Evolutionary conservation across 139 green algal species (phyloP).

Genomic region (Haematococcus lacustris): DNA sequence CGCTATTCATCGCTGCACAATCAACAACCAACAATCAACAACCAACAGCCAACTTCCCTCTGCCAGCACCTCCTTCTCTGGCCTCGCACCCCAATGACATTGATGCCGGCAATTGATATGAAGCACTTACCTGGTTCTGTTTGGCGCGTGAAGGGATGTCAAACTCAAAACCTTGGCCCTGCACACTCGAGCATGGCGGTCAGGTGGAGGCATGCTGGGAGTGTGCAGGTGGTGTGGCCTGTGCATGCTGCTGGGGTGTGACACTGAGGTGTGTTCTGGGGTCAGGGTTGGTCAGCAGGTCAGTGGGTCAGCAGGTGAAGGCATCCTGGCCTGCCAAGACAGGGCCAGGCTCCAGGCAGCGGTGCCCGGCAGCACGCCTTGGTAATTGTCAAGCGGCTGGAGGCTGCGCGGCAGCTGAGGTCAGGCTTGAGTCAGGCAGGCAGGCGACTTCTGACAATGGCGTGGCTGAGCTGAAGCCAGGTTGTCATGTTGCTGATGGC

Average conservation of each 20-base stretch:
- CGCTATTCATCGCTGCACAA: too few species aligned
- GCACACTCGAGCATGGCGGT: conserved; percentile 39
- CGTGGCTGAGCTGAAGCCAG: too few species aligned
- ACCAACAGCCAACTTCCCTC: too few species aligned
- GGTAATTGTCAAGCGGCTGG: too few species aligned
- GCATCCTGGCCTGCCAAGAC: background rate
- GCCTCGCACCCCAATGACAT: too few species aligned
- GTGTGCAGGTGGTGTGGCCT: conserved; percentile 16
- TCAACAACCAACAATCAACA: too few species aligned
- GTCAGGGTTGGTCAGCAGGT: background rate
- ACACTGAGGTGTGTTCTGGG: background rate
- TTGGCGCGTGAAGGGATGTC: conserved; percentile 73
- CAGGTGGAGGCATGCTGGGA: conserved; percentile 46
- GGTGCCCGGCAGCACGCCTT: too few species aligned
- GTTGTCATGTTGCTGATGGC: too few species aligned
- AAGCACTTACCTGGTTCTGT: conserved; percentile 49
- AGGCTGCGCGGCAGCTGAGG: too few species aligned
- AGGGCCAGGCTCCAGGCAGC: background rate
- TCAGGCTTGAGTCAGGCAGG: too few species aligned
- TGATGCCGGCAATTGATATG: background rate
- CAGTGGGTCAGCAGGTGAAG: background rate
- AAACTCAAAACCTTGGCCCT: conserved; percentile 65
- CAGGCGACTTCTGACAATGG: too few species aligned
- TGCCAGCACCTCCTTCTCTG: too few species aligned
- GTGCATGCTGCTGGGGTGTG: background rate